Evolutionary conservation across 2,329 filamentous ascomycete genomes (phyloP), one percentile per base, ranked within the genome.

Genomic region (Ceratocystiopsis sp.): DNA sequence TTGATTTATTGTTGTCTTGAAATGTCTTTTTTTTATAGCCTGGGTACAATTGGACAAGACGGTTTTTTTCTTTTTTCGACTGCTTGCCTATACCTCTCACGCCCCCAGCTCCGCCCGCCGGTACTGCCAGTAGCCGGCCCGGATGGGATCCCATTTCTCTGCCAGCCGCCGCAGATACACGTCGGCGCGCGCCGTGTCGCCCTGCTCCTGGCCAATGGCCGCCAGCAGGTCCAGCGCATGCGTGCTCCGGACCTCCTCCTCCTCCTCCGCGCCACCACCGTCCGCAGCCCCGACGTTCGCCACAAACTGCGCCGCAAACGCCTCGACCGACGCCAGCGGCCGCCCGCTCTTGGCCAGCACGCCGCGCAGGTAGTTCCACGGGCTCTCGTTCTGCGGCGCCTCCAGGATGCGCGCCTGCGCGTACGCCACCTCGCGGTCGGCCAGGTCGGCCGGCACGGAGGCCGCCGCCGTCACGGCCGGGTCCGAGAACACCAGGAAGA

Each of bases 71-170:
- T 21, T 21, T 21, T 21, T 21, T 21, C 9, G 5, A 7, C 25
- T 29, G 4, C 2, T 29, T 35, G 12, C n/a, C 15, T 34, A 38
- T 38, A 40, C 15, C 15, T 21, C 9, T 29, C 25, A 29, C 9
- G 25, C 25, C 25, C 10, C 41, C 32, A 51, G 40, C 40, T 75
- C 55, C 51, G 65, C 55, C 56, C 75, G 76, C 55, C 74, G 69
- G 63, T 82, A 94, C 54, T 83, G 78, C 91, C 91, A 98, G 62
- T 95, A 98, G 50, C 87, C 89, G 50, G 78, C 79, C 45, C 91
- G 70, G 47, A 98, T 80, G 8, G 84, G 84, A 67, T 98, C 91
- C 71, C 86, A 98, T 65, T 79, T 87, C 55, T 80, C 77, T 40
- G 75, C 80, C 54, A 98, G 59, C 48, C 93, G 64, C 45, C 72